Evolutionary conservation across 257 asterid genomes (phyloP), one percentile per base, ranked within the genome.

Genomic region (Capsicum pubescens): DNA sequence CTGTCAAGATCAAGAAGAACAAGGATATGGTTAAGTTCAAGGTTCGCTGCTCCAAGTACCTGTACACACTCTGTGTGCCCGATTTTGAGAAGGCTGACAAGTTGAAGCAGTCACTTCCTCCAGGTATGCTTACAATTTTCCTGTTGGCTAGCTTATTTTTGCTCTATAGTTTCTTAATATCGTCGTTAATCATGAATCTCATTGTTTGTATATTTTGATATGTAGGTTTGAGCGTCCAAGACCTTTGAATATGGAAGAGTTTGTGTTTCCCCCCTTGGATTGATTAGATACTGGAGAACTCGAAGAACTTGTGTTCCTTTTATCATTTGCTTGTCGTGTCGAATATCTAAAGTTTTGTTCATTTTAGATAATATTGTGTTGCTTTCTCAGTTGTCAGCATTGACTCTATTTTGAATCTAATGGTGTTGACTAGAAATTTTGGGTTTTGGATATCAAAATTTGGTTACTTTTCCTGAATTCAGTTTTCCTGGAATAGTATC

Each of bases 141-240:
- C 6, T 8, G 19, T 77, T 52, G 26, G 13, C 64, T 50, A 67
- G 56, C 39, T 13, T 60, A 6, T 26, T 26, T 2, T 7, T 6
- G n/a, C 16, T 4, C 14, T 26, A 76, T 64, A 8, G 5, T 57
- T 52, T 3, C 11, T 32, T 3, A 26, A 26, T 26, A n/a, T 19
- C 5, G 6, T 16, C 1, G 50, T 7, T 67, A 32, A 9, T 59
- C 52, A 81, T 61, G 13, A 71, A 9, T 26, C 48, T 19, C 5
- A 35, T 14, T 16, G 26, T 0, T 39, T 60, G 52, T 21, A 21
- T 26, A 7, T 26, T 19, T 52, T 52, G 46, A 21, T n/a, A 44
- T 82, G 84, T 87, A 87, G 89, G 89, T 84, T 87, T 87, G 89
- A 87, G 83, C 9, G 89, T 87, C 16, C 89, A 87, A 70, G 89